Evolutionary conservation across 192 early-diverging fungal species (phyloP).

Genomic region (Linnemannia schmuckeri): DNA sequence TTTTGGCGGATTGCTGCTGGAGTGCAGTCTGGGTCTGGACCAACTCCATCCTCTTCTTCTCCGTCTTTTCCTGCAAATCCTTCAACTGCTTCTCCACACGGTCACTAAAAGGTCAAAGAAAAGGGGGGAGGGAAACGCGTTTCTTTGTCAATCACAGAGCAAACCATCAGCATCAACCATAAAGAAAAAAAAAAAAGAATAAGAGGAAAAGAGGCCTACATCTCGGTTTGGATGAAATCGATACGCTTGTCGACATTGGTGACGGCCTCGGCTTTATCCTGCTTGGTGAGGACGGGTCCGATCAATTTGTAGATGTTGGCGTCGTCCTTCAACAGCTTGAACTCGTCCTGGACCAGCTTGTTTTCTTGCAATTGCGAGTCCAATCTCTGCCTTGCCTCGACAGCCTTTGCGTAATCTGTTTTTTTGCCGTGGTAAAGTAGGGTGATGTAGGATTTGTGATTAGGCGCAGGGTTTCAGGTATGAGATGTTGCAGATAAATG

Average conservation of each 20-base stretch:
- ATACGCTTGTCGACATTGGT: constrained; percentile 95
- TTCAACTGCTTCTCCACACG: constrained; percentile 87
- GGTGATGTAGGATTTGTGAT: neutral
- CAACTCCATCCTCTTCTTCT: constrained; percentile 86
- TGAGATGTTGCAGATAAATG: no score
- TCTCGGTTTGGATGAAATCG: constrained; percentile 89
- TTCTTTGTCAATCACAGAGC: neutral
- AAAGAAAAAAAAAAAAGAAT: constrained; percentile 3
- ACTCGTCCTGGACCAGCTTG: constrained; percentile 94
- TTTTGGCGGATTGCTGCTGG: constrained; percentile 36
- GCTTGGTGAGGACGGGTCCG: constrained; percentile 95
- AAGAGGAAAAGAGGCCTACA: constrained; percentile 64
- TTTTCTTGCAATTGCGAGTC: constrained; percentile 98
- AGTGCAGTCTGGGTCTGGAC: constrained; percentile 53
- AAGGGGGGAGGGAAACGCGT: neutral
- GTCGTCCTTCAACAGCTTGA: constrained; percentile 83
- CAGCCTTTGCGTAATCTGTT: constrained; percentile 81
- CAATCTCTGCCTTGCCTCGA: constrained; percentile 82
- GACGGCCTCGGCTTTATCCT: constrained; percentile 87
- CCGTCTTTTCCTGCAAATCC: constrained; percentile 85
- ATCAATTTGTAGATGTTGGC: constrained; percentile 95
- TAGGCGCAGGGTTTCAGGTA: neutral
- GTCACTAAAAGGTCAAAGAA: constrained; percentile 62
- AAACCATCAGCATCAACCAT: neutral
- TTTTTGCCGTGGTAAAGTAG: neutral